Base-by-base conservation (phyloP, 306 rosid genomes). In the Fragaria iinumae region DNA sequence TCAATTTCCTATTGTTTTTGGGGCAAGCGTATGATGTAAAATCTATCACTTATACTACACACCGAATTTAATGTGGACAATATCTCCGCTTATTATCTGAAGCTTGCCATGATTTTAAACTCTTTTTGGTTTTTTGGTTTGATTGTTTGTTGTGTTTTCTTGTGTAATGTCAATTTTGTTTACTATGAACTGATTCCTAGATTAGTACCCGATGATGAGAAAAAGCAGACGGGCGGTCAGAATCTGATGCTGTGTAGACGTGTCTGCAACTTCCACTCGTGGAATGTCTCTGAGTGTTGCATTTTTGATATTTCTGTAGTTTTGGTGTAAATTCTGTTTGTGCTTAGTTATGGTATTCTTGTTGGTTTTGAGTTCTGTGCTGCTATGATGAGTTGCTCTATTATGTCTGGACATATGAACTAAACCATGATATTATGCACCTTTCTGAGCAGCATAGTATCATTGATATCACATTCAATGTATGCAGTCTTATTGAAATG, bases 221-320 rank as follows among this genome's bases (percentile, higher is more conserved):
- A 79, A 89, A 80, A 76, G 98, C 97, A 85, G 98, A 91, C 97
- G 98, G 98, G 98, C 98, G 98, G 98, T 80, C 98, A 63, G 98
- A 94, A 90, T 68, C 83, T 94, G 98, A 94, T 94, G 97, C 88
- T 83, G 0, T 94, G 98, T 94, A 90, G 98, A 94, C 78, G 4
- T 89, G 97, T 94, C 97, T 91, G 98, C 89, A 80, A 77, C 55
- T 73, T 88, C 93, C 97, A 80, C 13, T 2, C 72, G 49, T 88
- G 97, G 97, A 90, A 83, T 83, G 34, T 70, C 72, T 79, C 95
- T 90, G 98, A 94, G 89, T 81, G 74, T 5, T 32, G 3, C 29
- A 47, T 56, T 3, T 56, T n/a, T 7, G 4, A 2, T 8, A 6
- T 41, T 41, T 41, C 10, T 8, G 47, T 43, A 9, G 12, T 8